A percentile compares a stretch with the other conserved stretches of the same genome.
These are phyloP conservation scores for Suillus paluster DNA, from an alignment of 768 basidiomycete species.

Conservation along the genomic window DNA sequence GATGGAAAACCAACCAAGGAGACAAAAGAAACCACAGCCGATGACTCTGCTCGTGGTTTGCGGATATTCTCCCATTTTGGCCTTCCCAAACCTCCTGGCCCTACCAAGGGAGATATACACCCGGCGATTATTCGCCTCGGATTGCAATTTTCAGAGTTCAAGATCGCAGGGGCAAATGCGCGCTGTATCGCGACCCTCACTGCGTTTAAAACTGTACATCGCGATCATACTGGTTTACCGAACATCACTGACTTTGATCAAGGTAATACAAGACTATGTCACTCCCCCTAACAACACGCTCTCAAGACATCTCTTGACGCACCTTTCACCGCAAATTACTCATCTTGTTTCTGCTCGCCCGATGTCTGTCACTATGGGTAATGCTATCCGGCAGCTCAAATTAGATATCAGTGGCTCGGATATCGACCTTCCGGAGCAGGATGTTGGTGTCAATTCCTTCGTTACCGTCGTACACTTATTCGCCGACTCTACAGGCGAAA, in stretches of 20 bases:
- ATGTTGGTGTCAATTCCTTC: conserved; percentile 57
- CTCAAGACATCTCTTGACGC: conserved; percentile 88
- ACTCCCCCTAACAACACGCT: conserved; percentile 88
- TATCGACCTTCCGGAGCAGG: conserved; percentile 93
- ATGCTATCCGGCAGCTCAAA: conserved; percentile 93
- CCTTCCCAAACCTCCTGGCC: conserved; percentile 57
- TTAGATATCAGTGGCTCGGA: conserved; percentile 92
- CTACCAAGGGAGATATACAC: conserved; percentile 85
- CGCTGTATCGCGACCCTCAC: conserved; percentile 91
- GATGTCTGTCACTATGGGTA: conserved; percentile 94
- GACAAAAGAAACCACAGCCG: conserved; percentile 28
- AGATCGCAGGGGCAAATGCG: conserved; percentile 93
- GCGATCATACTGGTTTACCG: conserved; percentile 5
- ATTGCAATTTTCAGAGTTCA: conserved; percentile 89
- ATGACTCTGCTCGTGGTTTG: conserved; percentile 57
- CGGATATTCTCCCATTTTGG: conserved; percentile 90
- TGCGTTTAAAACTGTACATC: conserved; percentile 86
- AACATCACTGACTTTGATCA: conserved; percentile 1
- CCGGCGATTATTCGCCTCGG: conserved; percentile 87
- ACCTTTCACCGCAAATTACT: conserved; percentile 91
- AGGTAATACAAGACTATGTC: conserved; percentile 91
- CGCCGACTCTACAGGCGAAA: conserved; percentile 68
- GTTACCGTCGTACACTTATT: background rate
- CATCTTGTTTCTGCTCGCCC: conserved; percentile 87
- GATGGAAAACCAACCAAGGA: conserved; percentile 27